Conservation (phyloP, 352 stramenopile species). For the Phytophthora melonis region DNA sequence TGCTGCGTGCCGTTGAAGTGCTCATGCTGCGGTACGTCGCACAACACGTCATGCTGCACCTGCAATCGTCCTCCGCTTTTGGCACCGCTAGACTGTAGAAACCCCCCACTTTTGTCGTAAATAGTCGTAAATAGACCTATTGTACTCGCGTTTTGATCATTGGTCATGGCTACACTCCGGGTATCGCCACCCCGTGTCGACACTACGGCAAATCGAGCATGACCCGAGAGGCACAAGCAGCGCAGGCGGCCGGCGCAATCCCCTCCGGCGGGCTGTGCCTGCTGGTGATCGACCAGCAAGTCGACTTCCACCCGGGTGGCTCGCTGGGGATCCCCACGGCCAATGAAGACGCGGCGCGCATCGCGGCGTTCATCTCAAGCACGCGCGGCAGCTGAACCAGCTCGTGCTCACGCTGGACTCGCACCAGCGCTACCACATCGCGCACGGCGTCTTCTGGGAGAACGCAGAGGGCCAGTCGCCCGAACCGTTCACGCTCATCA, state of each 20-base stretch:
- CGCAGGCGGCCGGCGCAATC: conserved; percentile 46
- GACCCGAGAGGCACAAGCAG: conserved; percentile 41
- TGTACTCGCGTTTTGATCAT: conserved; percentile 8
- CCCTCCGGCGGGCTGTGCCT: conserved; percentile 72
- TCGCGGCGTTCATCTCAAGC: conserved; percentile 87
- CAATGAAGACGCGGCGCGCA: conserved; percentile 90
- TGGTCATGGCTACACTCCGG: conserved; percentile 18
- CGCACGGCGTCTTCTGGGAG: conserved; percentile 95
- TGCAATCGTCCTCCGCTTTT: conserved; percentile 46
- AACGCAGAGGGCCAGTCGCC: conserved; percentile 74
- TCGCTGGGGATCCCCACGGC: conserved; percentile 96
- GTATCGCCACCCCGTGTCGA: conserved; percentile 3
- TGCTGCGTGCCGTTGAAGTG: conserved; percentile 65
- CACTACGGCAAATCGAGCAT: conserved; percentile 32
- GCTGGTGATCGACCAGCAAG: conserved; percentile 96
- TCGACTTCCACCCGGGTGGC: conserved; percentile 96
- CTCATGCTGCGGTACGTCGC: conserved; percentile 66
- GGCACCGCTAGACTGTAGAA: conserved; percentile 42
- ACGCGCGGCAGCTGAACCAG: conserved; percentile 73
- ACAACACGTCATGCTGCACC: conserved; percentile 58
- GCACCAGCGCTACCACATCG: conserved; percentile 96
- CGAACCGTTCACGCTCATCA: conserved; percentile 95
- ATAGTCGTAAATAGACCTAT: conserved; percentile 9
- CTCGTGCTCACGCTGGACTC: conserved; percentile 97
- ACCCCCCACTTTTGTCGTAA: conserved; percentile 3